These are phyloP conservation scores for Graphiopsis chlorocephala DNA, from an alignment of 2,329 filamentous ascomycete genomes.

Conservation along the genomic window DNA sequence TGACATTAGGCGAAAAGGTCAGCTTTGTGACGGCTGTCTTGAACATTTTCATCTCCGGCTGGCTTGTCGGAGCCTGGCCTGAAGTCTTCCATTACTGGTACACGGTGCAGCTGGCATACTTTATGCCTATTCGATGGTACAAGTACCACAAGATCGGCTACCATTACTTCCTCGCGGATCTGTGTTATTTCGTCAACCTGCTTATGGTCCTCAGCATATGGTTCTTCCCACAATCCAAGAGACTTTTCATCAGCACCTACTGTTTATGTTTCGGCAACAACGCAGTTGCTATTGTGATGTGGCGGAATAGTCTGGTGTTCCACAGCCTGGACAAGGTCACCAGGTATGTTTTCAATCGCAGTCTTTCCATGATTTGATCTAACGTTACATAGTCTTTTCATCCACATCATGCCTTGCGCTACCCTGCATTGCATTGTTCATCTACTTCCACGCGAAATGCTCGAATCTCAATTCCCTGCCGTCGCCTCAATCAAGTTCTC, in stretches of 20 bases:
- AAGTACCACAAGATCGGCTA: conserved; percentile 89
- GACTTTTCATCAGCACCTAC: conserved; percentile 86
- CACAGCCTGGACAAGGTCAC: conserved; percentile 98
- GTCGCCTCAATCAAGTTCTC: conserved; percentile 76
- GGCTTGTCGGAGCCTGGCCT: conserved; percentile 81
- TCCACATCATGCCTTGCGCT: conserved; percentile 97
- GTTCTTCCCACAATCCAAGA: conserved; percentile 85
- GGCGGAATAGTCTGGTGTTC: conserved; percentile 97
- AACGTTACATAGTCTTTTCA: conserved; percentile 67
- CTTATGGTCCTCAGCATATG: conserved; percentile 79
- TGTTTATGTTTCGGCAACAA: conserved; percentile 96
- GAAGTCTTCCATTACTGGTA: conserved; percentile 93
- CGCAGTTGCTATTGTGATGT: conserved; percentile 96
- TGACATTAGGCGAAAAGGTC: conserved; percentile 88
- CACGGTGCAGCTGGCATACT: conserved; percentile 58
- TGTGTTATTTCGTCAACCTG: conserved; percentile 98
- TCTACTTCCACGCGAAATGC: conserved; percentile 63
- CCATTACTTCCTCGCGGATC: conserved; percentile 94
- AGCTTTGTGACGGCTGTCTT: conserved; percentile 95
- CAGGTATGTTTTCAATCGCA: conserved; percentile 48
- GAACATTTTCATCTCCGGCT: conserved; percentile 96
- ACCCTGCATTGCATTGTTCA: conserved; percentile 92
- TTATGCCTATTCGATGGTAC: conserved; percentile 94
- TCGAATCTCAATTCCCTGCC: conserved; percentile 74
- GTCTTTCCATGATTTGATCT: neutral